A percentile compares a stretch with the other conserved stretches of the same genome.
These are phyloP conservation scores for Lolium multiflorum DNA, from an alignment of 176 grass and related monocot species.

Conservation along the genomic window DNA sequence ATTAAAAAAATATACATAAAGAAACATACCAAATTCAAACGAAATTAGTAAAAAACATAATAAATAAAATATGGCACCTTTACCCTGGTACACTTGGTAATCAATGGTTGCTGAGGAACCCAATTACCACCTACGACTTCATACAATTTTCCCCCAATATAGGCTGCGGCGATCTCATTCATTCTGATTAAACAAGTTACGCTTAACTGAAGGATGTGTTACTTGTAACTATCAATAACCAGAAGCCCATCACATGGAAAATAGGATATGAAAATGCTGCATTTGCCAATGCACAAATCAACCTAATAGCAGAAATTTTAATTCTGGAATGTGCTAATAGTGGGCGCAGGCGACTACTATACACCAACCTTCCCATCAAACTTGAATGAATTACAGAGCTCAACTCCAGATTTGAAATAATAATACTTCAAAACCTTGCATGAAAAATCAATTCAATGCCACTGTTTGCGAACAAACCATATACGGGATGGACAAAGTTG, in stretches of 20 bases:
- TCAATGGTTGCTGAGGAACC: not conserved
- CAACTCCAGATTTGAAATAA: not conserved
- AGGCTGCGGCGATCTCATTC: not conserved
- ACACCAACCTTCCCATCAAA: not conserved
- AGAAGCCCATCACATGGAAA: not conserved
- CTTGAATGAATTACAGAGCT: not conserved
- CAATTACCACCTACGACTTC: not conserved
- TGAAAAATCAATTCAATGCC: not conserved
- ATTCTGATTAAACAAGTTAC: conserved; percentile 10
- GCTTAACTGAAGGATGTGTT: not conserved
- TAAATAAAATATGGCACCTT: not conserved
- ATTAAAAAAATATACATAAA: not conserved
- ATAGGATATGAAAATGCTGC: not conserved
- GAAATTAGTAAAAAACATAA: not conserved
- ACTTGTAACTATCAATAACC: not conserved
- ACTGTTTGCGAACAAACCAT: not conserved
- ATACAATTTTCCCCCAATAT: not conserved
- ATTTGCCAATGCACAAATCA: not conserved
- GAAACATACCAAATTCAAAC: not conserved
- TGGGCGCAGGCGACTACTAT: not conserved
- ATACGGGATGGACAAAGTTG: not conserved
- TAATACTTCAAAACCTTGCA: not conserved
- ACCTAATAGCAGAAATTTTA: not conserved
- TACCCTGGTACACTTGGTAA: not conserved
- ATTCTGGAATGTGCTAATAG: conserved; percentile 5